A percentile compares a stretch with the other conserved stretches of the same genome.
These are phyloP conservation scores for Hansfordia pulvinata DNA, from an alignment of 2,329 filamentous ascomycete species.

Conservation along the genomic window DNA sequence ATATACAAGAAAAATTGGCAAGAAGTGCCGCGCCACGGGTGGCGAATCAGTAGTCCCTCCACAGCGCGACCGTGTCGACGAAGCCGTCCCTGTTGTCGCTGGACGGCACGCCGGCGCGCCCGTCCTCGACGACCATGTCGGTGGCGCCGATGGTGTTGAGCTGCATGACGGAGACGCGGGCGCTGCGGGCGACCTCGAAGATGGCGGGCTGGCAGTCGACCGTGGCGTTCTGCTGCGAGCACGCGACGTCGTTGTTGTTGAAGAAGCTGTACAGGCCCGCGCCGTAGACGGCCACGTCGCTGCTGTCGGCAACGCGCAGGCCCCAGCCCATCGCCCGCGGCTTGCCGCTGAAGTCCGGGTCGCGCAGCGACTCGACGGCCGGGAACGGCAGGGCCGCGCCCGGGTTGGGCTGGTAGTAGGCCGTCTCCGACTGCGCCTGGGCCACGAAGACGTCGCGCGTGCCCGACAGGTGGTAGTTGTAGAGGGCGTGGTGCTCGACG, in stretches of 20 bases:
- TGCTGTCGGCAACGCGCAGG: constrained; percentile 42
- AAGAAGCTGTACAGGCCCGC: constrained; percentile 56
- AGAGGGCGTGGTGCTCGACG: constrained; percentile 52
- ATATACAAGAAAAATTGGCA: no score
- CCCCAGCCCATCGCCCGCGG: constrained; percentile 50
- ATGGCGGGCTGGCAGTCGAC: constrained; percentile 33
- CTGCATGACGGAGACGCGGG: constrained; percentile 24
- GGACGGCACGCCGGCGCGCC: constrained; percentile 18
- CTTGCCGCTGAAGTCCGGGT: constrained; percentile 36
- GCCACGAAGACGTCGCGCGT: constrained; percentile 50
- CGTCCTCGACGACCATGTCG: constrained; percentile 24
- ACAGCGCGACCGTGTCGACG: constrained; percentile 22
- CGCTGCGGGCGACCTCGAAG: constrained; percentile 15
- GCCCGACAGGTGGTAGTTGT: constrained; percentile 52
- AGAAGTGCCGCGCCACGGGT: constrained; percentile 7
- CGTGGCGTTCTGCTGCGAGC: constrained; percentile 25
- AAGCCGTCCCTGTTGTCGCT: constrained; percentile 24
- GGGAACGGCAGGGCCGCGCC: constrained; percentile 43
- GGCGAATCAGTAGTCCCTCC: constrained; percentile 9
- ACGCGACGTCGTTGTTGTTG: constrained; percentile 42
- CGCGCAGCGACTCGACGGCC: constrained; percentile 23
- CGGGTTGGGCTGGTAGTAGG: constrained; percentile 58
- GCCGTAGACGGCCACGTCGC: constrained; percentile 44
- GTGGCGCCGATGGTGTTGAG: constrained; percentile 29
- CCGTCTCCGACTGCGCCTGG: constrained; percentile 55